Evolutionary conservation across 176 grass and related monocot genomes (phyloP).

Genomic region (Cenchrus purpureus): DNA sequence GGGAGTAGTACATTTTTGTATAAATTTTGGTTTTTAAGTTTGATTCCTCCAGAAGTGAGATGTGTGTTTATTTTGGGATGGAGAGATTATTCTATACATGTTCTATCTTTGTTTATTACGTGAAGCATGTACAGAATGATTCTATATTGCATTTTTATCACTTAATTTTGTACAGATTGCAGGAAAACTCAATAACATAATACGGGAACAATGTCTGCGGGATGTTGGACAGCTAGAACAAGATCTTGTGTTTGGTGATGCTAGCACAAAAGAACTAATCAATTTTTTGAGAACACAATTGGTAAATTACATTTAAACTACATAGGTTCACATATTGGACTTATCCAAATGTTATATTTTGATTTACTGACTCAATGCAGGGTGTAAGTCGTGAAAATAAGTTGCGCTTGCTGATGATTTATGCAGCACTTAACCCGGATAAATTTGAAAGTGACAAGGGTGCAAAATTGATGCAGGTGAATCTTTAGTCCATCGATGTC

Average conservation of each 20-base stretch:
- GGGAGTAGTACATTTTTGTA: too few species aligned
- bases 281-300: constrained; percentile 86
- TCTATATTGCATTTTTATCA: constrained; percentile 36
- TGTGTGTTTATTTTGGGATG: too few species aligned
- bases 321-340: constrained; percentile 10
- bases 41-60: too few species aligned
- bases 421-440: constrained; percentile 76
- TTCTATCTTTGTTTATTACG: constrained; percentile 23
- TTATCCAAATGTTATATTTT: constrained; percentile 30
- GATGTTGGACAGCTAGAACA: constrained; percentile 93
- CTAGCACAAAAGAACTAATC: constrained; percentile 91
- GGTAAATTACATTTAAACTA: constrained; percentile 59
- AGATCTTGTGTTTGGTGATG: constrained; percentile 97
- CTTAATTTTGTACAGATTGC: constrained; percentile 78
- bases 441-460: constrained; percentile 94
- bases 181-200: constrained; percentile 83
- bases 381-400: constrained; percentile 85
- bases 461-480: constrained; percentile 84
- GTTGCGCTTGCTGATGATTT: constrained; percentile 94
- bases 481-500: constrained; percentile 16
- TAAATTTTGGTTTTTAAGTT: too few species aligned
- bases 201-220: constrained; percentile 82
- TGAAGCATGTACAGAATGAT: background rate
- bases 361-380: constrained; percentile 63
- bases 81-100: background rate